Conservation (phyloP, 805 yeast species). For the Metschnikowia lachancei region DNA sequence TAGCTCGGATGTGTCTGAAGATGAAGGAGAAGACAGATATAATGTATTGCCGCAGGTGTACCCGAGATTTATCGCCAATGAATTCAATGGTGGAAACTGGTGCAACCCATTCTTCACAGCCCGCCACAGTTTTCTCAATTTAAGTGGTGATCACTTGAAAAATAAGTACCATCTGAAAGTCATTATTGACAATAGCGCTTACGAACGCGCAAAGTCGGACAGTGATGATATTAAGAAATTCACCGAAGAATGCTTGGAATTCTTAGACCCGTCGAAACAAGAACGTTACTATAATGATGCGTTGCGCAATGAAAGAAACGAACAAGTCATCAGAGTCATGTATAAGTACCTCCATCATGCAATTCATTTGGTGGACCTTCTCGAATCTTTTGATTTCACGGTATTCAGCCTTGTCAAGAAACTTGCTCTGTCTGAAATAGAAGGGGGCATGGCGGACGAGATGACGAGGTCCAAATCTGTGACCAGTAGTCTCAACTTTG, state of each 20-base stretch:
- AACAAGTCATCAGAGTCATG: constrained; percentile 50
- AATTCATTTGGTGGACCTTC: constrained; percentile 47
- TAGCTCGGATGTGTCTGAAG: constrained; percentile 37
- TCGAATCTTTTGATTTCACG: constrained; percentile 63
- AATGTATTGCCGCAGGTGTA: constrained; percentile 58
- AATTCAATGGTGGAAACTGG: constrained; percentile 79
- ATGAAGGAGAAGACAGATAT: constrained; percentile 33
- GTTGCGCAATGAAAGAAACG: constrained; percentile 44
- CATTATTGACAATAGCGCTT: constrained; percentile 50
- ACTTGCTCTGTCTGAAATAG: constrained; percentile 18
- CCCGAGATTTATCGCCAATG: constrained; percentile 64
- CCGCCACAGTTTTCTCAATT: constrained; percentile 35
- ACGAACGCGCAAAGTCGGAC: constrained; percentile 34
- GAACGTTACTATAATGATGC: constrained; percentile 34
- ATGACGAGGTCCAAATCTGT: constrained; percentile 8
- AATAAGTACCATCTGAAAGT: constrained; percentile 43
- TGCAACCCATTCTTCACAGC: constrained; percentile 60
- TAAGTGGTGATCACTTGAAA: constrained; percentile 44
- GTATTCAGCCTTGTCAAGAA: constrained; percentile 46
- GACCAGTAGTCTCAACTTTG: constrained; percentile 32
- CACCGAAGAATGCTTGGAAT: constrained; percentile 42
- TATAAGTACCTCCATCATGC: constrained; percentile 53
- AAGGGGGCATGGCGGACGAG: constrained; percentile 1
- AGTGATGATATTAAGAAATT: constrained; percentile 38
- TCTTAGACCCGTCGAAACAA: constrained; percentile 38